Evolutionary conservation across 2,329 filamentous ascomycete genomes (phyloP).

Genomic region (Allantophomopsis cytisporea): DNA sequence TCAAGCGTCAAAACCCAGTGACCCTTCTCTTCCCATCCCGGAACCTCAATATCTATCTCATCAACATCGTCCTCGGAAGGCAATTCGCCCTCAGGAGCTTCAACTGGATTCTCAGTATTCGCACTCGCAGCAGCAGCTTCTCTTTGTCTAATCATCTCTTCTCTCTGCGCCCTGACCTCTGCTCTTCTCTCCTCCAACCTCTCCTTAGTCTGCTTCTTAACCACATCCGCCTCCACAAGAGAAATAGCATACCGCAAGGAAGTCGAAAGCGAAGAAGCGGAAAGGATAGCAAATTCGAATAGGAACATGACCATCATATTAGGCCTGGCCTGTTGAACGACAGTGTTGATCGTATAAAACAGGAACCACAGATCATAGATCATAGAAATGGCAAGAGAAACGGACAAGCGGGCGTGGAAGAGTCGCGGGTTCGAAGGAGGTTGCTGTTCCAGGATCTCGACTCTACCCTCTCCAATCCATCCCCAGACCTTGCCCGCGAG

Average conservation of each 20-base stretch:
- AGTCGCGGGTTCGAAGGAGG: slow-evolving; percentile 77
- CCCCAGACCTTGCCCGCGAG: slow-evolving; percentile 95
- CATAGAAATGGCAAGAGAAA: slow-evolving; percentile 68
- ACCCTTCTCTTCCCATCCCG: slow-evolving; percentile 93
- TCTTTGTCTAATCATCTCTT: slow-evolving; percentile 27
- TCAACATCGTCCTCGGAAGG: slow-evolving; percentile 66
- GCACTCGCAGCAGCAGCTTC: slow-evolving; percentile 23
- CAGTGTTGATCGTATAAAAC: slow-evolving; percentile 66
- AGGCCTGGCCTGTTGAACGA: slow-evolving; percentile 76
- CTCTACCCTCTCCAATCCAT: slow-evolving; percentile 91
- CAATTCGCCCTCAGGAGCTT: slow-evolving; percentile 25
- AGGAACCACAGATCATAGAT: slow-evolving; percentile 71
- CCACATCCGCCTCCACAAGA: slow-evolving; percentile 62
- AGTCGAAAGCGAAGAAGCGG: slow-evolving; percentile 70
- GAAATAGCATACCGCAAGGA: slow-evolving; percentile 66
- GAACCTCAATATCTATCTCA: slow-evolving; percentile 88
- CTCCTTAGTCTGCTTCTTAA: slow-evolving; percentile 57
- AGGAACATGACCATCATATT: slow-evolving; percentile 99
- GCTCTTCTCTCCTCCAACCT: slow-evolving; percentile 54
- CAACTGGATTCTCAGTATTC: slow-evolving; percentile 18
- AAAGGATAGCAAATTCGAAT: slow-evolving; percentile 87
- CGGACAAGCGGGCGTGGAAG: slow-evolving; percentile 72
- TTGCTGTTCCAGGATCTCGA: slow-evolving; percentile 91
- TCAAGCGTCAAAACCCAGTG: slow-evolving; percentile 86
- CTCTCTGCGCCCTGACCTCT: slow-evolving; percentile 49